Conservation (phyloP, 1,284 basidiomycete species). For the Sanghuangporus sanghuang region DNA sequence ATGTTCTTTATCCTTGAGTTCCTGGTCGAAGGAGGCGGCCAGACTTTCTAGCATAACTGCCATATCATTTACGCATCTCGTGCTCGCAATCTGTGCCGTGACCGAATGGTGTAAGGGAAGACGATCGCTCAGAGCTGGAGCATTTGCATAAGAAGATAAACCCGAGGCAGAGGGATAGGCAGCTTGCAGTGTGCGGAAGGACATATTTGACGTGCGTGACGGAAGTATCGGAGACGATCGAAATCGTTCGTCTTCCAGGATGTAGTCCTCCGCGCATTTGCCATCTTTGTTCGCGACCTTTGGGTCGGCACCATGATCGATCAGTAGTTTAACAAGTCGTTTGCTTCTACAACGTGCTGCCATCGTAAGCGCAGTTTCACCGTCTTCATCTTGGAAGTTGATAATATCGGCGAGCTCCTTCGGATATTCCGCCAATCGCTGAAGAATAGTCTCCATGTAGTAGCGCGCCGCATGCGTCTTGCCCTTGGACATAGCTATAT, state of each 20-base stretch:
- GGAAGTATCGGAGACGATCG: conserved; percentile 80
- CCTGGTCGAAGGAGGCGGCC: conserved; percentile 90
- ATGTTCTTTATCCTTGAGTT: conserved; percentile 88
- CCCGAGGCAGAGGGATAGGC: conserved; percentile 39
- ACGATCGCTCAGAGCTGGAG: conserved; percentile 48
- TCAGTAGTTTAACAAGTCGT: conserved; percentile 92
- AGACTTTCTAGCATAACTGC: conserved; percentile 85
- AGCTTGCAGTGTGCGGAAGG: conserved; percentile 61
- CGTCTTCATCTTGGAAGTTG: conserved; percentile 99
- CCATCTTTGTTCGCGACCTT: conserved; percentile 95
- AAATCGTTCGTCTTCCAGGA: conserved; percentile 97
- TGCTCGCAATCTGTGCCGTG: conserved; percentile 84
- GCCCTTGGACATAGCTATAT: conserved; percentile 96
- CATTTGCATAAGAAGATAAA: conserved; percentile 38
- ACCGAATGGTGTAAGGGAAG: conserved; percentile 83
- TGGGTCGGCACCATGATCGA: conserved; percentile 96
- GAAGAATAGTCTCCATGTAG: conserved; percentile 97
- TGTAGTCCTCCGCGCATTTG: conserved; percentile 98
- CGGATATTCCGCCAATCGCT: conserved; percentile 89
- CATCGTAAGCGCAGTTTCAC: conserved; percentile 96
- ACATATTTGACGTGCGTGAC: conserved; percentile 59
- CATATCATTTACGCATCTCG: conserved; percentile 81
- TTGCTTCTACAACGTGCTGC: conserved; percentile 95
- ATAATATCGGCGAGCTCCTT: conserved; percentile 97
- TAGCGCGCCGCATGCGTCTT: conserved; percentile 98